A percentile compares a stretch with the other conserved stretches of the same genome.
These are phyloP conservation scores for Mortierella sp. DNA, from an alignment of 371 early-diverging fungal species.

Conservation along the genomic window DNA sequence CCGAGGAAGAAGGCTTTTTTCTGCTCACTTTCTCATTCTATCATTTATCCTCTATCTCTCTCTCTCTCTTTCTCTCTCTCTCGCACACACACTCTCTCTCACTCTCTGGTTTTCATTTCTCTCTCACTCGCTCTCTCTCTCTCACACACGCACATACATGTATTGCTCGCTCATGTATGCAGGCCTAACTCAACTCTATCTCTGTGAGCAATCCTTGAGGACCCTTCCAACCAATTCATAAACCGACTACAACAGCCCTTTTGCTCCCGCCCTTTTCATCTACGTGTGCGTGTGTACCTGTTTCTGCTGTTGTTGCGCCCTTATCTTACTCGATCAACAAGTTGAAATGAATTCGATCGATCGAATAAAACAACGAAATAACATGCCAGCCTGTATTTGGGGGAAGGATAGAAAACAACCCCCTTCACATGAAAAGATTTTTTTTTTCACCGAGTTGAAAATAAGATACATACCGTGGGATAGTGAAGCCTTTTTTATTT, in stretches of 20 bases:
- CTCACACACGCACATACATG: slow-evolving; percentile 6
- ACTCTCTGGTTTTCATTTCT: not conserved
- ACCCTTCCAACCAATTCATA: not conserved
- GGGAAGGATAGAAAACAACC: not conserved
- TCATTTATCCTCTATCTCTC: not conserved
- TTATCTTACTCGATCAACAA: not conserved
- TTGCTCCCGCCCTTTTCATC: not conserved
- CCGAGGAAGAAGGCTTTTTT: not conserved
- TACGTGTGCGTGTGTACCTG: not conserved
- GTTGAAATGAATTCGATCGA: not conserved
- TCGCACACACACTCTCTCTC: not conserved
- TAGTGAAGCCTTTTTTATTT: not conserved
- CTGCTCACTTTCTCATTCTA: not conserved
- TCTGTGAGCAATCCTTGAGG: slow-evolving; percentile 6
- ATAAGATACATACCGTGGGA: not conserved
- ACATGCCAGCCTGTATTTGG: not conserved
- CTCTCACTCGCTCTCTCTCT: not conserved
- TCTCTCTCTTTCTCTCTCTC: not conserved
- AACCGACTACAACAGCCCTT: not conserved
- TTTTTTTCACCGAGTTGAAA: not conserved
- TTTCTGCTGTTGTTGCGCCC: not conserved
- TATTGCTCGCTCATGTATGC: not conserved
- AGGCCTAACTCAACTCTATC: not conserved
- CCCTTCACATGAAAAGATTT: not conserved
- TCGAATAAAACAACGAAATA: not conserved